Base-by-base conservation (phyloP, 305 asterid genomes). In the Solanum hybrid region DNA sequence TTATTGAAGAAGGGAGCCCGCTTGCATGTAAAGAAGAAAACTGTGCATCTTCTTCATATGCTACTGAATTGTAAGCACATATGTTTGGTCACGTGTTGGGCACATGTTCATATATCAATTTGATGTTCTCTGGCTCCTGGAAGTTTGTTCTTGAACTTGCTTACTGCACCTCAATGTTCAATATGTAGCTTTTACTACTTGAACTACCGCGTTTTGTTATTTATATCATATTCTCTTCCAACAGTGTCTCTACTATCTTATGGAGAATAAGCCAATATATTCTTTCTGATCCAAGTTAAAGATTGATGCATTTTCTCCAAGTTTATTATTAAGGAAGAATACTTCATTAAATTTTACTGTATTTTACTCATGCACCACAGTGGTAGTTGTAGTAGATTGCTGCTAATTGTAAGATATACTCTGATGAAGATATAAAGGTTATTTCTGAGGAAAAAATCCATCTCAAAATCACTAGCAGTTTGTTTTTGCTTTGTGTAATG, bases 31-130 rank as follows among this genome's bases (percentile, higher is more conserved):
- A 96, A 94, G 92, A 93, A 92, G 90, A 96, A 93, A 93, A 97
- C 98, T 90, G 93, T 97, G 89, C 95, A 93, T 93, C 91, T 94
- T 75, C 97, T 96, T 89, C 92, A 95, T 94, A 95, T 93, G 93
- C 95, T 97, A 85, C 96, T 95, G 73, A 97, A 94, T 90, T 94
- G 99, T 97, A 92, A 94, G 99, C 91, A 89, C 88, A 91, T 87
- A 22, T 78, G 90, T 86, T 87, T 85, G 90, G 87, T 86, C 78
- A 38, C 9, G 27, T 51, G 35, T 80, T 88, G 27, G 24, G 66
- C 36, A 73, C 8, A 76, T 66, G 76, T 32, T 40, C 14, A 71
- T 66, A 17, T 42, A 22, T 87, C 20, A 36, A 34, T 24, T 42
- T 40, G 76, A 79, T 35, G 38, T 79, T 87, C 24, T 69, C 51